Evolutionary conservation across 2,329 filamentous ascomycete genomes (phyloP), one percentile per base, ranked within the genome.

Genomic region (Fusarium annulatum): DNA sequence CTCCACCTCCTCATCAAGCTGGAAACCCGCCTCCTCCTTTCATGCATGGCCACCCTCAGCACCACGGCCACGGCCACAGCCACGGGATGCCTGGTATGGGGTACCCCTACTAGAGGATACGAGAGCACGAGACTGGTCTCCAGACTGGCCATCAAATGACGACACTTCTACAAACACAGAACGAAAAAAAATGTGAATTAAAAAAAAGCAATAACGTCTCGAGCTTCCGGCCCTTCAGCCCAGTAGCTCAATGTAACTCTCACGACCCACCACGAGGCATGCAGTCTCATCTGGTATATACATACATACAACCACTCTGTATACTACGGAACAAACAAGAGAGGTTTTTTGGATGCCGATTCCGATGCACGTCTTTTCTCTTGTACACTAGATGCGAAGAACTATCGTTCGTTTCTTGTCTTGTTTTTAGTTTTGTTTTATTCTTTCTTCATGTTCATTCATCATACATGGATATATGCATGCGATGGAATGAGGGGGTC

Each of bases 81-180:
- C 71, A 74, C 11, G 61, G 71, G n/a, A 74, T 81, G 68, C 73
- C 79, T 8, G 75, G 75, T 23, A 79, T 80, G 72, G 74, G 77
- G 56, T 81, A 78, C 42, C 72, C 76, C 66, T 79, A 75, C 68
- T 69, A 64, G 48, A 71, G 63, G 57, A 71, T 63, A 28, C 19
- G 53, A 64, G 61, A 55, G 26, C 28, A 42, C 42, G 34, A 46
- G 23, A 18, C 41, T n/a, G 16, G 36, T 49, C 42, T 26, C 33
- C 30, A 14, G 52, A 21, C 49, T 26, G 33, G 48, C 48, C 45
- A 48, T 26, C 51, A 41, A 23, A 64, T 38, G 61, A 38, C 11
- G 28, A 28, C 56, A 36, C 34, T 46, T 43, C 26, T 19, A 16
- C 18, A 56, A 30, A 52, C 26, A 41, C 14, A 30, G 26, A 49